Percentiles rank a stretch among this genome's conserved stretches.
Conservation (phyloP, 148 eudicot genomes). For the Rhododendron vialii region DNA sequence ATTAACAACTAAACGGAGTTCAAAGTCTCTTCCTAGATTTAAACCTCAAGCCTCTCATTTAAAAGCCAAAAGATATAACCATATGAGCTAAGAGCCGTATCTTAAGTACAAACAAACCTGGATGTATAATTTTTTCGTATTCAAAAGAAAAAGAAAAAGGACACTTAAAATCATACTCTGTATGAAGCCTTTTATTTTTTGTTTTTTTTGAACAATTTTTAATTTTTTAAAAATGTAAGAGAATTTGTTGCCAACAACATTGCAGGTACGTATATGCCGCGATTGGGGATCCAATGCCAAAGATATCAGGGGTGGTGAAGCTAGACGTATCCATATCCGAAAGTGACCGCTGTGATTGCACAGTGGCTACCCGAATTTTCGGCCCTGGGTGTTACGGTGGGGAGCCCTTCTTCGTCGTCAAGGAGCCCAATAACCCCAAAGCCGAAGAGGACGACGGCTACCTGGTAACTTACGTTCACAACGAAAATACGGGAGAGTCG, state of each 20-base stretch:
- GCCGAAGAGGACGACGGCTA: slow-evolving; percentile 74
- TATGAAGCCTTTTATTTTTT: background rate
- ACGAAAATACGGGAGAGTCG: slow-evolving; percentile 47
- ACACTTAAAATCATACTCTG: background rate
- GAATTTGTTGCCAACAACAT: background rate
- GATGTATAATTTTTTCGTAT: no score
- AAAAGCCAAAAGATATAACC: no score
- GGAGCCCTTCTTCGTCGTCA: slow-evolving; percentile 70
- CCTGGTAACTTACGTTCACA: slow-evolving; percentile 46
- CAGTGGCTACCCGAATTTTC: slow-evolving; percentile 43
- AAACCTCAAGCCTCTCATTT: no score
- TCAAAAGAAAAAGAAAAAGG: no score
- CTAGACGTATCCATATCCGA: slow-evolving; percentile 42
- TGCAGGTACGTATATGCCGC: slow-evolving; percentile 55
- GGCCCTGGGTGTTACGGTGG: slow-evolving; percentile 53
- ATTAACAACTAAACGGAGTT: no score
- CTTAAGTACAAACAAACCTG: no score
- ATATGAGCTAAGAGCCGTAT: no score
- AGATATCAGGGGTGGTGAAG: slow-evolving; percentile 55
- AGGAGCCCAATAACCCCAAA: slow-evolving; percentile 33
- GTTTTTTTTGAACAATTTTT: background rate
- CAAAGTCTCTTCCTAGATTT: no score
- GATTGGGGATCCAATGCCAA: slow-evolving; percentile 41
- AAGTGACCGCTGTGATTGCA: slow-evolving; percentile 29
- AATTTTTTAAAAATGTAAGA: background rate